A percentile compares a stretch with the other conserved stretches of the same genome.
Conservation (phyloP, 179 eudicot species). For the Patellifolia procumbens region DNA sequence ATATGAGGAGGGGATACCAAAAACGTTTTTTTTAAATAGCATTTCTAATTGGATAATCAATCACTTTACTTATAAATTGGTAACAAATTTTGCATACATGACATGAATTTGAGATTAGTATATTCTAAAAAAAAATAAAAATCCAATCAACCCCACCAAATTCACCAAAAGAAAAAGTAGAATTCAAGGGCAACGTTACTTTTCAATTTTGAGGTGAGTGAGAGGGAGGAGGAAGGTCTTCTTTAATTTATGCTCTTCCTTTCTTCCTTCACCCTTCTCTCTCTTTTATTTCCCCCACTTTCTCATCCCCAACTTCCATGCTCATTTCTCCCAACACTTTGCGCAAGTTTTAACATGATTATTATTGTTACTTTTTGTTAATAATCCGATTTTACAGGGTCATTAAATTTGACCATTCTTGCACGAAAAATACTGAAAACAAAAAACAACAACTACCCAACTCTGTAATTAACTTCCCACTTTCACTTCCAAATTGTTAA, state of each 20-base stretch:
- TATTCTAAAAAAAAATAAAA: neutral
- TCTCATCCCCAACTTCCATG: neutral
- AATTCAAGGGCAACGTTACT: slow-evolving; percentile 21
- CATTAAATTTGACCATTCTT: neutral
- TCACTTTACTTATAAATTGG: too few relatives aligned
- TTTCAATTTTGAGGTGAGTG: slow-evolving; percentile 7
- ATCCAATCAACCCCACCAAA: neutral
- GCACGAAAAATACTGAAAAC: too few relatives aligned
- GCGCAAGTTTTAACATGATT: neutral
- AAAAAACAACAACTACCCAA: too few relatives aligned
- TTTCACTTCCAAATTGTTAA: too few relatives aligned
- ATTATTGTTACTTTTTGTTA: neutral
- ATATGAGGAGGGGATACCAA: too few relatives aligned
- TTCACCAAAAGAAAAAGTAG: neutral
- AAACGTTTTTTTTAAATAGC: too few relatives aligned
- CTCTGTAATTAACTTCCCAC: too few relatives aligned
- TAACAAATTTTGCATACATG: too few relatives aligned
- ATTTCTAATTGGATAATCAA: too few relatives aligned
- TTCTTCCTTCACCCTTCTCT: neutral
- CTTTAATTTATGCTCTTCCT: neutral
- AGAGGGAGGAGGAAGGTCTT: neutral
- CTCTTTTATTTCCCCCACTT: slow-evolving; percentile 3
- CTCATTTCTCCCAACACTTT: neutral
- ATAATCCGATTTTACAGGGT: neutral
- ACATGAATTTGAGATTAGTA: too few relatives aligned